phyloP scores from a whole-genome alignment of 768 basidiomycete genomes.

The Cubamyces sp. region DNA sequence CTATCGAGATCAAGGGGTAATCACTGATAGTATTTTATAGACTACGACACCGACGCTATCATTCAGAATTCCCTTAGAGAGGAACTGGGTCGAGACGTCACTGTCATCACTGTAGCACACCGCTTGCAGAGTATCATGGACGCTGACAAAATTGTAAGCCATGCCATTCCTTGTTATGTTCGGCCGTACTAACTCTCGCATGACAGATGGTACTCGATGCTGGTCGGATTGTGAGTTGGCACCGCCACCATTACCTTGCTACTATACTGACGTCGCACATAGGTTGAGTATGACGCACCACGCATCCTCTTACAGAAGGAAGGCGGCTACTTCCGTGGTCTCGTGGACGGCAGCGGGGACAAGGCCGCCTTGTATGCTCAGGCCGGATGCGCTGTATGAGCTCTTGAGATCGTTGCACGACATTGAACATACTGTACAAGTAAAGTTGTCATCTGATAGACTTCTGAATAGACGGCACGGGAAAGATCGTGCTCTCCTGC shows the following conservation, averaged over 20 bases:
- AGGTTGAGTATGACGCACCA: constrained; percentile 57
- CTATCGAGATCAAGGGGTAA: too few relatives aligned
- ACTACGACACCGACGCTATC: constrained; percentile 58
- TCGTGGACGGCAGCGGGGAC: constrained; percentile 63
- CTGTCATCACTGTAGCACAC: constrained; percentile 63
- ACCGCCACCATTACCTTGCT: background rate
- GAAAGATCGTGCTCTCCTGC: too few relatives aligned
- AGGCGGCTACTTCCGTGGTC: constrained; percentile 49
- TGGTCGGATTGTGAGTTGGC: constrained; percentile 41
- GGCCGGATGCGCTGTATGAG: constrained; percentile 24
- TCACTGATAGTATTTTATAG: constrained; percentile 30
- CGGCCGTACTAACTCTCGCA: background rate
- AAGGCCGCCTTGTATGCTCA: constrained; percentile 48
- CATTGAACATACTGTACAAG: too few relatives aligned
- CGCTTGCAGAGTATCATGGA: constrained; percentile 63
- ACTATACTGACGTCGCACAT: background rate
- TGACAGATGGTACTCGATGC: constrained; percentile 46
- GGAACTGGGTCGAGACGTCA: constrained; percentile 46
- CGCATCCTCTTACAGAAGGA: constrained; percentile 51
- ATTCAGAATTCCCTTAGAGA: constrained; percentile 61
- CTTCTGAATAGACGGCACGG: too few relatives aligned
- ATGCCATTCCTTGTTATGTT: background rate
- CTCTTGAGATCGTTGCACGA: too few relatives aligned
- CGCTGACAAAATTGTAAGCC: constrained; percentile 57
- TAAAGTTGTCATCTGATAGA: too few relatives aligned